Base-by-base conservation (phyloP, 148 eudicot genomes). In the Rhododendron mucronatum region DNA sequence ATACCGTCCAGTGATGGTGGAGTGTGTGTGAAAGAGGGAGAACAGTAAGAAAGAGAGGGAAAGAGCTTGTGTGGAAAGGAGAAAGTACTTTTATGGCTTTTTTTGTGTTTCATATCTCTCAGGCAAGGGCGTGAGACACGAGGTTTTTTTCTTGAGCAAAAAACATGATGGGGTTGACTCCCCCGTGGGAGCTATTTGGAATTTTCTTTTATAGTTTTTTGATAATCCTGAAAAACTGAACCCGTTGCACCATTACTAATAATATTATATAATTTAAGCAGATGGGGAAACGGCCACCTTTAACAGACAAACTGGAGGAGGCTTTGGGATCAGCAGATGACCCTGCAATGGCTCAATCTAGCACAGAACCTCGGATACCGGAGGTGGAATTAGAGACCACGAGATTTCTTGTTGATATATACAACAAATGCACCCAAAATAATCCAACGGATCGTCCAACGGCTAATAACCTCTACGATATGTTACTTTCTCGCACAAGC, bases 381-480 rank as follows among this genome's bases (percentile, higher is more conserved):
- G 94, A 92, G 80, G 85, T 80, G 37, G 96, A 92, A 74, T 65
- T 86, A 82, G 92, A 92, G 80, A 92, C 86, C 39, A 87, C 91
- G 28, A 89, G 81, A 86, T 94, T 94, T 83, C 93, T 96, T 5
- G 88, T 92, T 15, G 90, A 91, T 48, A 11, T 95, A 8, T 96
- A 89, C 88, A 88, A 81, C 88, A 84, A 48, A 65, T 96, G 99
- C 85, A 95, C 96, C 23, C 85, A 91, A 85, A 90, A 88, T 47
- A 88, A 90, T 89, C 97, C 98, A 20, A 47, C 85, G 75, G 94
- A 94, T 79, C 99, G 98, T 20, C 99, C 99, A 44, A 88, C 92
- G 2, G 95, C 99, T 12, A 88, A 89, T 59, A 86, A 86, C 69
- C 82, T 95, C 65, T 92, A 96, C 53, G 88, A 92, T 63, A 87